Conservation (phyloP, 352 stramenopile species). For the Globisporangium radiosum region DNA sequence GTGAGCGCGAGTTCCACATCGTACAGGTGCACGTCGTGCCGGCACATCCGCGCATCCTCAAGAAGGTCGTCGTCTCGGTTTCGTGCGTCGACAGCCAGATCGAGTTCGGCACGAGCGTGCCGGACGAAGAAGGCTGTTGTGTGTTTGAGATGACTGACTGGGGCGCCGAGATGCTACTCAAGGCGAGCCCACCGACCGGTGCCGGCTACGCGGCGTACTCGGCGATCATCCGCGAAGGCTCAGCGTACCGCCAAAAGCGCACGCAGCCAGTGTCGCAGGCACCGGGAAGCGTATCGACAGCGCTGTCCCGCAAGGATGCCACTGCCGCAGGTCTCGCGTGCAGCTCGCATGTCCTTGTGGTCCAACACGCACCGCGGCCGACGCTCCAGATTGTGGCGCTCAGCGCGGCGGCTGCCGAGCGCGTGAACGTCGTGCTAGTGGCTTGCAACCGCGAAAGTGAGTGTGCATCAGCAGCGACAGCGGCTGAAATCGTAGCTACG, state of each 20-base stretch:
- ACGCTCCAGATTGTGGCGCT: constrained; percentile 5
- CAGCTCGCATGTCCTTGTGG: constrained; percentile 16
- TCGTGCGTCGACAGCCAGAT: constrained; percentile 27
- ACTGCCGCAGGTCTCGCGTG: background rate
- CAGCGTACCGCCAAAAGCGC: constrained; percentile 5
- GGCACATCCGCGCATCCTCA: constrained; percentile 22
- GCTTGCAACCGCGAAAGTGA: background rate
- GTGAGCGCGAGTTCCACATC: constrained; percentile 32
- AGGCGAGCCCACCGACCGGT: constrained; percentile 8
- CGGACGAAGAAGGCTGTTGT: constrained; percentile 39
- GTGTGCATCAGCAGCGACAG: background rate
- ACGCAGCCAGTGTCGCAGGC: background rate
- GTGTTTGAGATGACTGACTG: constrained; percentile 61
- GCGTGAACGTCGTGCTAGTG: background rate
- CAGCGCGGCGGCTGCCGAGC: background rate
- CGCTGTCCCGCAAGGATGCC: background rate
- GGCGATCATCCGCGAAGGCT: constrained; percentile 17
- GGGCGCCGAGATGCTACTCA: constrained; percentile 37
- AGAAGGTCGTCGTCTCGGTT: constrained; percentile 27
- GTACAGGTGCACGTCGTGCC: constrained; percentile 38
- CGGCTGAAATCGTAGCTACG: background rate
- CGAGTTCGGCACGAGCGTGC: constrained; percentile 22
- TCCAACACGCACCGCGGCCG: constrained; percentile 12
- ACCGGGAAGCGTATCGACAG: too few species aligned
- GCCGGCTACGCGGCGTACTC: constrained; percentile 32